Base-by-base conservation (phyloP, 2,329 filamentous ascomycete species). In the Cladosporium cucumerinum region DNA sequence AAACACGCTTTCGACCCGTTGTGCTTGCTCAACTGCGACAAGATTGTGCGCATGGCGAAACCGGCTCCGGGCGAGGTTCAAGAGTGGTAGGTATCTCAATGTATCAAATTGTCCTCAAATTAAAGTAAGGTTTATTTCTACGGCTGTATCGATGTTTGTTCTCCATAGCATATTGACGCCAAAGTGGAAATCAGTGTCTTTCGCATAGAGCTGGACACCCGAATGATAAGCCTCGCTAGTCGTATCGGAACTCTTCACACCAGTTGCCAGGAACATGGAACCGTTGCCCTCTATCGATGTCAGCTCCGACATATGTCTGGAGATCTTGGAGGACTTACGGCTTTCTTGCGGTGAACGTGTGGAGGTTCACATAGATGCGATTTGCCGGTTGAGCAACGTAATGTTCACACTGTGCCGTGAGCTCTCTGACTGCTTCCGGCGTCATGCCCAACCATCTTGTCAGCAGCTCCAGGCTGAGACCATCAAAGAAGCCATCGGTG, bases 1-100 rank as follows among this genome's bases (percentile, higher is more conserved):
- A 95, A 95, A 81, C 83, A 87, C 71, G 89, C 91, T 0, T 89
- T 93, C 68, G 92, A 95, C 76, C 91, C 91, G 3, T 79, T 92
- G 51, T 86, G 86, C 70, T 72, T 88, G 69, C 79, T 88, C 28
- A 89, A 89, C 69, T 87, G 85, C 71, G 86, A 89, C 74, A 89
- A 89, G 76, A 81, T 88, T 66, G 82, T 88, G n/a, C 78, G 86
- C n/a, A 78, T 83, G 46, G 80, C 85, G 68, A 70, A 74, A 67
- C 82, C 84, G 8, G 78, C 76, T 64, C 69, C 76, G 21, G 84
- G 82, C 3, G 84, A 86, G 71, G 73, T 76, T 11, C 74, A 77
- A 66, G 75, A 77, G 60, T 79, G 77, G 77, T 79, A 72, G 46
- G 60, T 21, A 48, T 46, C n/a, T 46, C n/a, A 21, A 21, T 46